These are phyloP conservation scores for Halophytophthora batemanensis DNA, from an alignment of 352 stramenopile genomes.

Conservation along the genomic window DNA sequence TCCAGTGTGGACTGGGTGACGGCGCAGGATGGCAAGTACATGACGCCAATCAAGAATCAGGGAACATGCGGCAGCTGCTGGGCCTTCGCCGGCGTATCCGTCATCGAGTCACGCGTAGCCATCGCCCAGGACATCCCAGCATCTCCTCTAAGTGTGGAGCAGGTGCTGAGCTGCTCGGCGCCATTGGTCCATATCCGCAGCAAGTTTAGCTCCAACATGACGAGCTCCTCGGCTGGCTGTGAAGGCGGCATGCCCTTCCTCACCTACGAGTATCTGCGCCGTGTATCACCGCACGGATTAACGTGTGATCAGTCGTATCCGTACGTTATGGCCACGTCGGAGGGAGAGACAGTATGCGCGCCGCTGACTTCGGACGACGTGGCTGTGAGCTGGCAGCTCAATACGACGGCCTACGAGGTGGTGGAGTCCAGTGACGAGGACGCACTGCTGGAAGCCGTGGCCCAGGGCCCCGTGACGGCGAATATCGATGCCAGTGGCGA, in stretches of 20 bases:
- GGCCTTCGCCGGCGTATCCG: conserved; percentile 82
- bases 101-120: conserved; percentile 72
- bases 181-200: conserved; percentile 71
- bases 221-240: conserved; percentile 78
- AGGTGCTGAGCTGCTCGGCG: conserved; percentile 77
- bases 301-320: conserved; percentile 63
- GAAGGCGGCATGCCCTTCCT: conserved; percentile 89
- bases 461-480: conserved; percentile 64
- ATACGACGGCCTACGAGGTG: conserved; percentile 51
- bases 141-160: conserved; percentile 75
- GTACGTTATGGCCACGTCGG: conserved; percentile 78
- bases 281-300: conserved; percentile 58
- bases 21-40: conserved; percentile 68
- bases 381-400: conserved; percentile 46
- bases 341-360: conserved; percentile 39
- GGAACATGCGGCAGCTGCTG: conserved; percentile 92
- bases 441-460: conserved; percentile 60
- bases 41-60: conserved; percentile 92
- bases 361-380: conserved; percentile 27
- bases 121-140: conserved; percentile 71
- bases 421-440: conserved; percentile 49
- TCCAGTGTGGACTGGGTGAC: conserved; percentile 68
- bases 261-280: conserved; percentile 84
- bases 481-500: conserved; percentile 71
- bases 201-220: conserved; percentile 68